Conservation (phyloP, 2,329 filamentous ascomycete species). For the Lasiodiplodia theobromae region DNA sequence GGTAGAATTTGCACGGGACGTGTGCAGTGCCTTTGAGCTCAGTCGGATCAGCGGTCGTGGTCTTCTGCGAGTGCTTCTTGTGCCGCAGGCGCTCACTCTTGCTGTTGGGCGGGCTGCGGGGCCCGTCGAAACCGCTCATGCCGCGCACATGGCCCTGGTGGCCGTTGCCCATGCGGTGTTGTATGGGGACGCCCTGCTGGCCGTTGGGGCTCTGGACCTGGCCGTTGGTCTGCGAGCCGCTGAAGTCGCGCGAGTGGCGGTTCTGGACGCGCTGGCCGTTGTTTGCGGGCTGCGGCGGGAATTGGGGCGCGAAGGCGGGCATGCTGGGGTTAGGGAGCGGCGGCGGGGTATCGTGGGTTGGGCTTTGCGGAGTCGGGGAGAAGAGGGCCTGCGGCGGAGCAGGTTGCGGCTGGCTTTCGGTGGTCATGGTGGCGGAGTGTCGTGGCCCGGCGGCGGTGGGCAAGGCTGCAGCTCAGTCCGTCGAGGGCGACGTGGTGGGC, state of each 20-base stretch:
- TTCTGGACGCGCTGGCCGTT: slow-evolving; percentile 35
- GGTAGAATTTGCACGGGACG: slow-evolving; percentile 99
- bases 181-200: slow-evolving; percentile 45
- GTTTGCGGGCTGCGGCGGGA: slow-evolving; percentile 32
- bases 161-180: slow-evolving; percentile 42
- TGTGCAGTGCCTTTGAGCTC: slow-evolving; percentile 80
- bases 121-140: slow-evolving; percentile 44
- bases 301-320: slow-evolving; percentile 31
- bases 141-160: slow-evolving; percentile 43
- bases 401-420: slow-evolving; percentile 18
- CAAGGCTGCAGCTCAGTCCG: slow-evolving; percentile 24
- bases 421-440: slow-evolving; percentile 11
- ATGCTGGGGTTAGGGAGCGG: slow-evolving; percentile 21
- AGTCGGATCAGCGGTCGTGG: slow-evolving; percentile 32
- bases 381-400: slow-evolving; percentile 22
- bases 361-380: slow-evolving; percentile 16
- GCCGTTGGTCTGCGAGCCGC: slow-evolving; percentile 39
- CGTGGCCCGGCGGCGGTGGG: slow-evolving; percentile 12
- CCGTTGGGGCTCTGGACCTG: slow-evolving; percentile 40
- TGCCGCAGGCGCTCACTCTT: slow-evolving; percentile 49
- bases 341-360: slow-evolving; percentile 28
- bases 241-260: slow-evolving; percentile 42
- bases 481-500: slow-evolving; percentile 18
- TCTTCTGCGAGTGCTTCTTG: slow-evolving; percentile 12
- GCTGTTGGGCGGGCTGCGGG: slow-evolving; percentile 58